Evolutionary conservation across 306 rosid species (phyloP).

Genomic region (Quercus gilva): DNA sequence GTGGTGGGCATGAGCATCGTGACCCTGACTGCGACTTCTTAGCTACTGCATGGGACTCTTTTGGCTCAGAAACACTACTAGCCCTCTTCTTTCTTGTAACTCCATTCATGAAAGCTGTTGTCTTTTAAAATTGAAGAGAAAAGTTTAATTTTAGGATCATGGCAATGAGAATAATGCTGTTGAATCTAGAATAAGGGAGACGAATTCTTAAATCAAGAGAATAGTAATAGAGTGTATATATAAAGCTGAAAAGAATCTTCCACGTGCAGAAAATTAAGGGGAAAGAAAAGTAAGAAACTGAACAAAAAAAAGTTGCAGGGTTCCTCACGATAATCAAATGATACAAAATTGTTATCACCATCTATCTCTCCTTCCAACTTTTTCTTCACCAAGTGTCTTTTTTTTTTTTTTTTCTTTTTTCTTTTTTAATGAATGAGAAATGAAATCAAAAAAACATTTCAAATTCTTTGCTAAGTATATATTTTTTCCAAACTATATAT

Average conservation of each 20-base stretch:
- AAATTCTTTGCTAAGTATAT: too few relatives aligned
- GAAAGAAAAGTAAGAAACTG: too few relatives aligned
- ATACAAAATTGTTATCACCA: too few relatives aligned
- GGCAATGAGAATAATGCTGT: not conserved
- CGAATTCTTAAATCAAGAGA: not conserved
- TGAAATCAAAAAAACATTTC: too few relatives aligned
- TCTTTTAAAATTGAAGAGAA: not conserved
- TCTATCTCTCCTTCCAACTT: too few relatives aligned
- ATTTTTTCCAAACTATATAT: too few relatives aligned
- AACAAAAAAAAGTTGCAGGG: too few relatives aligned
- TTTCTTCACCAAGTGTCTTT: too few relatives aligned
- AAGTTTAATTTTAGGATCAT: not conserved
- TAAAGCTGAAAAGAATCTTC: not conserved
- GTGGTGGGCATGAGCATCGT: conserved; percentile 39
- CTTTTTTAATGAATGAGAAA: too few relatives aligned
- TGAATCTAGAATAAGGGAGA: not conserved
- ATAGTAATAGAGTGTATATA: not conserved
- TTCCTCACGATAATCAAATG: too few relatives aligned
- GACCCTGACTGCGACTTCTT: conserved; percentile 31
- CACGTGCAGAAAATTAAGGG: too few relatives aligned
- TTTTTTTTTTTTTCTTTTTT: too few relatives aligned
- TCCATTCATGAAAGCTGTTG: not conserved
- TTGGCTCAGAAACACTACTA: conserved; percentile 10
- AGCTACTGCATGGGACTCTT: conserved; percentile 23
- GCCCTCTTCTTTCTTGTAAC: conserved; percentile 25